These are phyloP conservation scores for Pseudocohnilembus persalinus DNA, from an alignment of 169 alveolate genomes.

Conservation along the genomic window DNA sequence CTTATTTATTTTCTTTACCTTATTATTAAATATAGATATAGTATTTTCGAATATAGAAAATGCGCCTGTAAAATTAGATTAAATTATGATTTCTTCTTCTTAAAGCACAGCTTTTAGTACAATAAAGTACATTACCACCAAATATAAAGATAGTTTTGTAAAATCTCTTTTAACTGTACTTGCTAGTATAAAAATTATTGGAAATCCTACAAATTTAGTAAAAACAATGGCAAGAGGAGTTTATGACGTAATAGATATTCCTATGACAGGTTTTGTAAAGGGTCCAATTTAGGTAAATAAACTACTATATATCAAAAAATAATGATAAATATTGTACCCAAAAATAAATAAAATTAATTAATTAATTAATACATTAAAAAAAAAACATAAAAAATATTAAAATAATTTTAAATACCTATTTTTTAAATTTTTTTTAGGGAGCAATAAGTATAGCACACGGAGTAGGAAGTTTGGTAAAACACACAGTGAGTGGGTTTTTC, in stretches of 20 bases:
- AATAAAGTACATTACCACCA: slow-evolving; percentile 42
- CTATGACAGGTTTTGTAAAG: slow-evolving; percentile 79
- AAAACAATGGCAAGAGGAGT: slow-evolving; percentile 82
- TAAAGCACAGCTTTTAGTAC: slow-evolving; percentile 68
- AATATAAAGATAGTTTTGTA: slow-evolving; percentile 61
- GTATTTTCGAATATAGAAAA: slow-evolving; percentile 78
- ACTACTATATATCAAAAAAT: slow-evolving; percentile 51
- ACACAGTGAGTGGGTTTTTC: slow-evolving; percentile 44
- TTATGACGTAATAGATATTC: slow-evolving; percentile 76
- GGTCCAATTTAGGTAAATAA: slow-evolving; percentile 82
- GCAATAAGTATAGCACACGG: slow-evolving; percentile 42
- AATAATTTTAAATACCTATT: slow-evolving; percentile 70
- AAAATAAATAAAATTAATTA: slow-evolving; percentile 81
- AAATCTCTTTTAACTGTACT: slow-evolving; percentile 65
- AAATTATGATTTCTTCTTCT: slow-evolving; percentile 56
- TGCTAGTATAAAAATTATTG: slow-evolving; percentile 81
- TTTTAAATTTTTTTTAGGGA: slow-evolving; percentile 28
- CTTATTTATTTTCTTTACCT: too few species aligned
- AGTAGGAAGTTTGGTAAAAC: slow-evolving; percentile 39
- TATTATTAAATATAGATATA: slow-evolving; percentile 58
- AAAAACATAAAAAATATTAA: slow-evolving; percentile 70
- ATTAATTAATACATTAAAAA: slow-evolving; percentile 76
- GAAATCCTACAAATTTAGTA: slow-evolving; percentile 81
- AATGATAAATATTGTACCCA: slow-evolving; percentile 74
- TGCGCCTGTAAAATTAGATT: slow-evolving; percentile 77